phyloP scores from a whole-genome alignment of 2,329 filamentous ascomycete genomes.

The Chaetomium sp. region DNA sequence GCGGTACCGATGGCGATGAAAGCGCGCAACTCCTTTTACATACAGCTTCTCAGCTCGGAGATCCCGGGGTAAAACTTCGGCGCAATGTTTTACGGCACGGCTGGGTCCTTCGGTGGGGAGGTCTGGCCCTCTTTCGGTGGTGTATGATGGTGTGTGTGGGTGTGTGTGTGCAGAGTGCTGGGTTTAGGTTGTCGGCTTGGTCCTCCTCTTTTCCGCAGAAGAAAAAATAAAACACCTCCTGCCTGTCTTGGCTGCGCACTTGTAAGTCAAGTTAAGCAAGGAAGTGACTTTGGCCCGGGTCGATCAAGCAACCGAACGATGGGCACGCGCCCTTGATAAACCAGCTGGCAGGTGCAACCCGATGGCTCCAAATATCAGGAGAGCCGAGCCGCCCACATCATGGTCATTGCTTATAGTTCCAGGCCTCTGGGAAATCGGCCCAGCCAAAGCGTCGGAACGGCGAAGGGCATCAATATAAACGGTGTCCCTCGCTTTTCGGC shows the following conservation, averaged over 20 bases:
- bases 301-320: too few relatives aligned
- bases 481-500: constrained; percentile 11
- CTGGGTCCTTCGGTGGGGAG: too few relatives aligned
- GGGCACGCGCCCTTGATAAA: constrained; percentile 16
- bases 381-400: constrained; percentile 2
- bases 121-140: too few relatives aligned
- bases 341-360: not conserved
- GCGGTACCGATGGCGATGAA: too few relatives aligned
- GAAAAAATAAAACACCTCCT: too few relatives aligned
- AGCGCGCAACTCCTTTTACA: constrained; percentile 4
- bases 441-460: constrained; percentile 19
- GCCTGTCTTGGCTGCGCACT: not conserved
- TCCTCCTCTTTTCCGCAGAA: not conserved
- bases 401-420: not conserved
- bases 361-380: not conserved
- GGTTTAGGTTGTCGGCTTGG: too few relatives aligned
- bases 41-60: not conserved
- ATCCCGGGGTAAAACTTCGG: constrained; percentile 15
- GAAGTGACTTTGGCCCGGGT: not conserved
- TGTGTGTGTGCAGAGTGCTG: too few relatives aligned
- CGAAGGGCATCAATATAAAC: constrained; percentile 24
- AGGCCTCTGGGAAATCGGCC: constrained; percentile 13
- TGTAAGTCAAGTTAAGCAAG: not conserved
- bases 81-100: constrained; percentile 1
- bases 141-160: too few relatives aligned